Conservation (phyloP, 2,329 filamentous ascomycete genomes). For the Arthrinium puccinioides region DNA sequence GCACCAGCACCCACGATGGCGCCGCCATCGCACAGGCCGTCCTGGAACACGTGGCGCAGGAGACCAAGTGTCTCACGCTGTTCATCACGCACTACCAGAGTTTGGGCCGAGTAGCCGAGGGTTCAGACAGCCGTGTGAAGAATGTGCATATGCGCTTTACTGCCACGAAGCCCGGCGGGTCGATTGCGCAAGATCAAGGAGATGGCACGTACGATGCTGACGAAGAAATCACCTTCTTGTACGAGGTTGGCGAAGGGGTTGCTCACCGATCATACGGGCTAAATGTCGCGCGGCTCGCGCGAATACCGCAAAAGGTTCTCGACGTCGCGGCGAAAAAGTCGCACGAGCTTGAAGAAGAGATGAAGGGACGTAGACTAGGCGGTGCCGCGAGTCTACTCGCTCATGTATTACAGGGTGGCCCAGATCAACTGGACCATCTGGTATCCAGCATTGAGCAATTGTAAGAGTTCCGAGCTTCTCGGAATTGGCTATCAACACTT, state of each 20-base stretch:
- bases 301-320: constrained; percentile 68
- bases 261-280: constrained; percentile 91
- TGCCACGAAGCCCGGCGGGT: constrained; percentile 18
- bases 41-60: constrained; percentile 71
- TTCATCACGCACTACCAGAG: constrained; percentile 99
- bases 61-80: constrained; percentile 70
- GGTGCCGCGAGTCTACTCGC: constrained; percentile 36
- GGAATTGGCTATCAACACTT: too few species aligned
- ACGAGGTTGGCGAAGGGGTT: constrained; percentile 84
- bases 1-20: constrained; percentile 91
- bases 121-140: constrained; percentile 58
- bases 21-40: constrained; percentile 94
- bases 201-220: constrained; percentile 30
- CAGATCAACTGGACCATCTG: constrained; percentile 44
- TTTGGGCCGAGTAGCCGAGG: constrained; percentile 62
- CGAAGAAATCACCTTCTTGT: constrained; percentile 86
- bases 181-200: neutral
- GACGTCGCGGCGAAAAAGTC: constrained; percentile 77
- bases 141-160: constrained; percentile 96
- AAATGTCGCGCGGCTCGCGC: constrained; percentile 84
- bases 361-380: constrained; percentile 54
- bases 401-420: constrained; percentile 28
- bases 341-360: constrained; percentile 67
- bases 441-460: constrained; percentile 53
- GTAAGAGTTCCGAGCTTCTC: too few species aligned